Base-by-base conservation (phyloP, 768 basidiomycete species). In the Suillus decipiens region DNA sequence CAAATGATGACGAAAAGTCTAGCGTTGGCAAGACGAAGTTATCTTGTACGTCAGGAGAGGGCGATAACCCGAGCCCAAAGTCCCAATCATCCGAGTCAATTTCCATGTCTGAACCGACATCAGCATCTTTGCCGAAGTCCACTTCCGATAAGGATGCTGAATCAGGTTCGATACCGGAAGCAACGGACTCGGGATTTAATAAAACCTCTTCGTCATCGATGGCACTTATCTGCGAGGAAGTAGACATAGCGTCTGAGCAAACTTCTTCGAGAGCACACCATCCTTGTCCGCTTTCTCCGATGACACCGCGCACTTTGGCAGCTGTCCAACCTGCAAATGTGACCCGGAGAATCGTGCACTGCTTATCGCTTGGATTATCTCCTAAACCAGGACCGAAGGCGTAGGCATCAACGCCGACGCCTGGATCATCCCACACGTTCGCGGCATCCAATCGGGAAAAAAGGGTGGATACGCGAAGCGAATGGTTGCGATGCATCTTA, bases 1-100 rank as follows among this genome's bases (percentile, higher is more conserved):
- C 47, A 33, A 82, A 83, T 9, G 80, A 75, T 6, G 86, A 82
- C 0, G 89, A 89, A 66, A 90, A 83, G 71, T 92, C 90, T 59
- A 93, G 81, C 1, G 86, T 89, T 5, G 92, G 92, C n/a, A 93
- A 76, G 12, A 94, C 75, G 63, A 95, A 84, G 3, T 90, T 90
- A 22, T 84, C 78, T 3, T 89, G 78, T 12, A 88, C 84, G 69
- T 91, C 88, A 10, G 64, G 64, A 2, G 64, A 60, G 11, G 42
- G 41, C 48, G 64, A 66, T 9, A 67, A 33, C 7, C 61, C 70
- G 28, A 67, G 55, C 24, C 60, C 66, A 33, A 65, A 31, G 51
- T 59, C 61, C 55, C 60, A 51, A 5, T 17, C 50, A 48, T 62
- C 64, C 10, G 37, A 56, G 6, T 56, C 54, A 34, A 14, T 15